A percentile compares a stretch with the other conserved stretches of the same genome.
phyloP scores from a whole-genome alignment of 192 early-diverging fungal genomes.

The Kappamyces sp. region DNA sequence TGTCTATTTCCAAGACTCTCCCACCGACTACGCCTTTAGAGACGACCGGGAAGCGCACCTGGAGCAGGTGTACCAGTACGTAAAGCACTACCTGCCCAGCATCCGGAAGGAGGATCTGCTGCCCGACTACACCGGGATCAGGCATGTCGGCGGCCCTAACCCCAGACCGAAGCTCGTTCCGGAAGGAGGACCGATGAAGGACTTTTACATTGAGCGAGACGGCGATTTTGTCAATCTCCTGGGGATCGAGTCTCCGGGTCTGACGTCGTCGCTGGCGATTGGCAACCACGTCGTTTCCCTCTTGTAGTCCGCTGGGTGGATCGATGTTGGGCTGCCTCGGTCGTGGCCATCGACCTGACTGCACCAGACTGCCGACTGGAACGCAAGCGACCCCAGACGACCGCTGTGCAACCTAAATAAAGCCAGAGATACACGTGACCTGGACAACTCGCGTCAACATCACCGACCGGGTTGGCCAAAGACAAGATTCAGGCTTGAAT shows the following conservation, averaged over 20 bases:
- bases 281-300: constrained; percentile 44
- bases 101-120: constrained; percentile 52
- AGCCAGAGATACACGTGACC: no score
- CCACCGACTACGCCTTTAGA: constrained; percentile 52
- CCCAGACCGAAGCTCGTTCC: constrained; percentile 71
- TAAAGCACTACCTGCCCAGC: constrained; percentile 57
- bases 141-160: constrained; percentile 31
- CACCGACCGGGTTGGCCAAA: no score
- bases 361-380: no score
- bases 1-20: constrained; percentile 48
- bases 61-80: constrained; percentile 42
- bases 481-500: no score
- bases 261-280: constrained; percentile 77
- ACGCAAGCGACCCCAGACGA: no score
- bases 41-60: constrained; percentile 30
- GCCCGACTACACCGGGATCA: constrained; percentile 70
- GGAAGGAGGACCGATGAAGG: constrained; percentile 63
- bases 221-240: constrained; percentile 68
- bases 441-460: no score
- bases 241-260: constrained; percentile 82
- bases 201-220: constrained; percentile 60
- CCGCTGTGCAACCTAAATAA: no score
- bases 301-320: background rate
- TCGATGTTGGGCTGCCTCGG: no score
- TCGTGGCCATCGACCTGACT: no score